Conservation (phyloP, 805 yeast genomes). For the Naumovozyma dairenensis region DNA sequence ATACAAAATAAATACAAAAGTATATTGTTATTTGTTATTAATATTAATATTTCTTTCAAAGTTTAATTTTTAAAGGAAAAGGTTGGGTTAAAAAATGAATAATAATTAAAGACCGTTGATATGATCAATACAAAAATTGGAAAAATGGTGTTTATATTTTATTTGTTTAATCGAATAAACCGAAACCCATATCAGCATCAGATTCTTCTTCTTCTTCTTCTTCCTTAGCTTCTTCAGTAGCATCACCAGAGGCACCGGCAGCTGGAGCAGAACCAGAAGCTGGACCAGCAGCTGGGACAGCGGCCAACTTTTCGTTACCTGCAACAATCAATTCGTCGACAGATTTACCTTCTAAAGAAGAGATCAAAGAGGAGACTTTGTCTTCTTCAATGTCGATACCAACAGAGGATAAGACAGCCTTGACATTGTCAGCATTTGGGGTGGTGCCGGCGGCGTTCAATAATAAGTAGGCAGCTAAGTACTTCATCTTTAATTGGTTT, state of each 20-base stretch:
- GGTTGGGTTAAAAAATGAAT: too few species aligned
- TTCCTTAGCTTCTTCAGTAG: slow-evolving; percentile 44
- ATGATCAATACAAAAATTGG: too few species aligned
- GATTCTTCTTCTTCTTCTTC: slow-evolving; percentile 57
- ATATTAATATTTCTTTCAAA: too few species aligned
- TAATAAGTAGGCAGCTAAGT: slow-evolving; percentile 98
- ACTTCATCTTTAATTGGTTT: slow-evolving; percentile 55
- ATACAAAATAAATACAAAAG: too few species aligned
- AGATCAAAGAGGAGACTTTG: slow-evolving; percentile 68
- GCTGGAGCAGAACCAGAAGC: slow-evolving; percentile 62
- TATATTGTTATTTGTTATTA: too few species aligned
- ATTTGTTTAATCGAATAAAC: slow-evolving; percentile 89
- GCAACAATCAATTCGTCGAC: slow-evolving; percentile 83
- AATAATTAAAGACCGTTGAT: too few species aligned
- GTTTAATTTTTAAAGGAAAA: too few species aligned
- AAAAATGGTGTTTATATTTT: too few species aligned
- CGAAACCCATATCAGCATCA: slow-evolving; percentile 88
- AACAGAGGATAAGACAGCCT: slow-evolving; percentile 82
- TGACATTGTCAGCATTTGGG: slow-evolving; percentile 89
- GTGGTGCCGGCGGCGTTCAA: slow-evolving; percentile 94
- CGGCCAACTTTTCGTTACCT: slow-evolving; percentile 93
- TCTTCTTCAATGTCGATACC: slow-evolving; percentile 93
- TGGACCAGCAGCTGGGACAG: slow-evolving; percentile 97
- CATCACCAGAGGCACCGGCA: slow-evolving; percentile 38
- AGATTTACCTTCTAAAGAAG: slow-evolving; percentile 89